Base-by-base conservation (phyloP, 1,139 yeast species). In the Ogataea hybrid region DNA sequence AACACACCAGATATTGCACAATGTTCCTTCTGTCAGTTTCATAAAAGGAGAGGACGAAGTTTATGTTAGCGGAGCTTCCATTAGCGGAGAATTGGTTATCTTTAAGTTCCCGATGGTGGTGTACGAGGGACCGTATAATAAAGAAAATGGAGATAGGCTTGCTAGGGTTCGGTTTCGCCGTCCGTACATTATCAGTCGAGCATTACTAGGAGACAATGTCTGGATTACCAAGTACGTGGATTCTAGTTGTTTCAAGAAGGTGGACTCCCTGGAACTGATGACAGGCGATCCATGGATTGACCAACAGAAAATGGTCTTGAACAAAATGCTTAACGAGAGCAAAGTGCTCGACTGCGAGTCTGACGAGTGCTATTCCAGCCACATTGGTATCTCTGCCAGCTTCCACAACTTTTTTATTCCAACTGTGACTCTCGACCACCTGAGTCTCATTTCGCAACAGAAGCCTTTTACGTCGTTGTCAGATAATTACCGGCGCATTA, bases 11-110 rank as follows among this genome's bases (percentile, higher is more conserved):
- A 47, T 82, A 12, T 56, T 70, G 9, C 83, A 79, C 52, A 82
- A 83, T 53, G 69, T 83, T 11, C 88, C 89, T 0, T 78, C 72
- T 42, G 74, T 79, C 2, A 63, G 73, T 20, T 68, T 79, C 41
- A 50, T 74, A 3, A 52, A 52, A 5, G 58, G 59, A 21, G 51
- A 52, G 1, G 51, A 42, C 4, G 47, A 36, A 1, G 44, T 58
- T 2, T 47, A 52, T 10, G 52, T 57, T n/a, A 56, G 72, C 2
- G 73, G 78, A 48, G 70, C 68, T 0, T 70, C 78, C 0, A 75
- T 79, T 2, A 66, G 74, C 2, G 76, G 78, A 1, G 82, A 77
- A 49, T 48, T 77, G 11, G 51, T 73, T 2, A 48, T 68, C 0
- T 68, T 78, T 43, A 56, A 64, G 35, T 70, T 74, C 42, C 51